Base-by-base conservation (phyloP, 2,329 filamentous ascomycete genomes). In the Trichoderma guizhouense region DNA sequence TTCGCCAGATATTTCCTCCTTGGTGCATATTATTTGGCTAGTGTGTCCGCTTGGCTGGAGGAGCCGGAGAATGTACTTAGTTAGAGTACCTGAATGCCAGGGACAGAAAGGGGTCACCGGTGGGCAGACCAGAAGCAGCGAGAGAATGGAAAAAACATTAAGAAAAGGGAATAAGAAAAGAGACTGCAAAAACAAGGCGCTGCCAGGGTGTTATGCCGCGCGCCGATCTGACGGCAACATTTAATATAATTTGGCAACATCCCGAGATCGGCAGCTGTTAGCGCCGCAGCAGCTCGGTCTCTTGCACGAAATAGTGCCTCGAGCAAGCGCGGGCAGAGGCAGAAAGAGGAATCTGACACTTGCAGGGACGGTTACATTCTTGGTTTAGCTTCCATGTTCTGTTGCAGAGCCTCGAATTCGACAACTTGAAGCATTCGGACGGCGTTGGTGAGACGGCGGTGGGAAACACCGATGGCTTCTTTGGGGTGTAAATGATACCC, bases 261-360 rank as follows among this genome's bases (percentile, higher is more conserved):
- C 60, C 68, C 65, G 64, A 58, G 66, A 72, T 72, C 65, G 67
- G 66, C 66, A 70, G 36, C 58, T 60, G 28, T 61, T 72, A 70
- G 71, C 71, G 71, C 51, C 47, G 34, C 60, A 51, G 34, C 34
- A 72, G 34, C 71, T 61, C 60, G 28, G 30, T 61, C 34, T 58
- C 53, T 61, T 51, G 32, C 34, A 34, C 55, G 39, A 21, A 36
- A 36, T 26, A 34, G 9, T 43, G n/a, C 15, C 15, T 57, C 7
- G 18, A 18, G 11, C 47, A 28, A 34, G 43, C 12, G n/a, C 21
- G 39, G 11, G 26, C 39, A 34, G 51, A n/a, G 36, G 21, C 30
- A 24, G 12, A 43, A 68, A 12, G 28, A 12, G 51, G 26, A 63
- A 32, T 64, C 61, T 60, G 34, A 60, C 5, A 26, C 26, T 30